phyloP scores from a whole-genome alignment of 139 green algal species.

The Zygnema circumcarinatum region DNA sequence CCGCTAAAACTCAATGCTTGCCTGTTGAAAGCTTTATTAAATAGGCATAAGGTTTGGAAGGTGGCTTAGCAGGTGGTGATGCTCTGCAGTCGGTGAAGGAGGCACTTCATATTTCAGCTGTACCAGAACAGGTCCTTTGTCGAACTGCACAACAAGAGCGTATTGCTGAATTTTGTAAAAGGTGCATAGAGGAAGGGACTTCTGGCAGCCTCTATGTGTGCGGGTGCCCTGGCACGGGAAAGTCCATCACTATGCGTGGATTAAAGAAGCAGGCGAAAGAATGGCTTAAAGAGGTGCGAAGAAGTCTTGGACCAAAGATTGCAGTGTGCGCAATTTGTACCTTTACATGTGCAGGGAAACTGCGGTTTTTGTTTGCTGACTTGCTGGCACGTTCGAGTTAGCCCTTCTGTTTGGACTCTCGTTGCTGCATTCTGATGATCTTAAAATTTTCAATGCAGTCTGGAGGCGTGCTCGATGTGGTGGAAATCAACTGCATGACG shows the following conservation, averaged over 20 bases:
- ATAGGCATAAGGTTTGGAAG: not conserved
- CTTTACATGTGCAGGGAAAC: not conserved
- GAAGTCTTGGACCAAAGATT: not conserved
- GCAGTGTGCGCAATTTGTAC: not conserved
- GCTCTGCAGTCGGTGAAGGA: not conserved
- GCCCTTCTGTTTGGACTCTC: not conserved
- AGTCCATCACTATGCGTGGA: constrained; percentile 53
- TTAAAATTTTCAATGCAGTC: too few relatives aligned
- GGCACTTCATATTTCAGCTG: constrained; percentile 23
- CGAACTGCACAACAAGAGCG: constrained; percentile 25
- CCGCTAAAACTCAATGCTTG: too few relatives aligned
- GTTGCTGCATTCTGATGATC: too few relatives aligned
- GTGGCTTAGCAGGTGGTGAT: not conserved
- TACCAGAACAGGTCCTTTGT: constrained; percentile 39
- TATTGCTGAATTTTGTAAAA: constrained; percentile 33
- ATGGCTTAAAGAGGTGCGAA: constrained; percentile 35
- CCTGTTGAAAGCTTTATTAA: too few relatives aligned
- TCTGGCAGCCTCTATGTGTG: constrained; percentile 57
- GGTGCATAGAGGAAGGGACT: constrained; percentile 6
- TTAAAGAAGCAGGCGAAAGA: constrained; percentile 22
- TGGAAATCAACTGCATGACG: constrained; percentile 62
- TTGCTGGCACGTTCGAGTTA: not conserved
- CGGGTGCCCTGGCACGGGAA: constrained; percentile 62
- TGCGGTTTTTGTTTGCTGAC: not conserved
- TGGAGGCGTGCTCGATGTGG: not conserved